These are phyloP conservation scores for Tricholoma sp. DNA, from an alignment of 768 basidiomycete species.

Conservation along the genomic window DNA sequence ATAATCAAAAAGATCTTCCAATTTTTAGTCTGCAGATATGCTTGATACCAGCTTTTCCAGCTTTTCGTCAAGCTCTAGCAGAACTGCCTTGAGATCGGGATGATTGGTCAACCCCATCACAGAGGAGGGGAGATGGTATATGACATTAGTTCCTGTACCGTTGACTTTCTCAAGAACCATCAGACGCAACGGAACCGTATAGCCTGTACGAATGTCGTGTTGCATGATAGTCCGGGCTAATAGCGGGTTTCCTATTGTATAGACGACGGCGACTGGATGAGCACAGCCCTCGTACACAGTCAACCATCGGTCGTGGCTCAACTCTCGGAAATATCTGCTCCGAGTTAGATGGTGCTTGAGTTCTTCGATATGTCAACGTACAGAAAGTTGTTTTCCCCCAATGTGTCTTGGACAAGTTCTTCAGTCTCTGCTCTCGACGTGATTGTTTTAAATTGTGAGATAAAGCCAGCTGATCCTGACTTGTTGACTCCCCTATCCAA, in stretches of 20 bases:
- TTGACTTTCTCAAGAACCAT: conserved; percentile 26
- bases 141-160: conserved; percentile 21
- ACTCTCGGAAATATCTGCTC: conserved; percentile 36
- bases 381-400: conserved; percentile 39
- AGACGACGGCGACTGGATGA: conserved; percentile 31
- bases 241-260: conserved; percentile 35
- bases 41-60: conserved; percentile 5
- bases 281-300: conserved; percentile 20
- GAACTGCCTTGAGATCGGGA: conserved; percentile 15
- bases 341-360: not conserved
- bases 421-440: conserved; percentile 34
- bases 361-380: conserved; percentile 19
- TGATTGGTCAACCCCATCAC: conserved; percentile 17
- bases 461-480: conserved; percentile 21
- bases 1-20: too few relatives aligned
- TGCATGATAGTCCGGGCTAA: conserved; percentile 29
- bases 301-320: conserved; percentile 33
- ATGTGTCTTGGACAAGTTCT: conserved; percentile 22
- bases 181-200: conserved; percentile 29
- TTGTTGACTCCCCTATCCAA: conserved; percentile 40
- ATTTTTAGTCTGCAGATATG: not conserved
- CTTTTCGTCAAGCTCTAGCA: conserved; percentile 18
- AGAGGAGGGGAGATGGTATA: conserved; percentile 33
- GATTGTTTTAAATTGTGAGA: conserved; percentile 18
- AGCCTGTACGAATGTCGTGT: conserved; percentile 23